phyloP scores from a whole-genome alignment of 257 asterid species.

The Coffea canephora region DNA sequence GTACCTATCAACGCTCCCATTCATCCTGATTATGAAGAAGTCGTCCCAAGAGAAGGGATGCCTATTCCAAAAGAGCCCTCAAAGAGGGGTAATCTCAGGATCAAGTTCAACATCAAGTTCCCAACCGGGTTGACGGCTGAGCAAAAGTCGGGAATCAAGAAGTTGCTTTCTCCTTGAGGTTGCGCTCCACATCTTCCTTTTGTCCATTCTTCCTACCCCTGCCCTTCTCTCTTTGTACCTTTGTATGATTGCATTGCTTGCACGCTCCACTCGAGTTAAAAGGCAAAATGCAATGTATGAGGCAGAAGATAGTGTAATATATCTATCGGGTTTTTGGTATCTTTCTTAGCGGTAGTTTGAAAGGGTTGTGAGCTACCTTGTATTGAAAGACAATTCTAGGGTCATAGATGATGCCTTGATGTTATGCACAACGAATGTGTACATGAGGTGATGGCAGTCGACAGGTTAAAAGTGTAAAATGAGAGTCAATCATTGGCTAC shows the following conservation, averaged over 20 bases:
- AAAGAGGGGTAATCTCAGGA: slow-evolving; percentile 65
- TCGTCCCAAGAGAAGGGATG: slow-evolving; percentile 81
- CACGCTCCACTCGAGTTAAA: not conserved
- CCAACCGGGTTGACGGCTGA: slow-evolving; percentile 71
- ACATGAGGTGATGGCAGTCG: not conserved
- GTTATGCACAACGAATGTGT: not conserved
- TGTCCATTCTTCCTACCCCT: not conserved
- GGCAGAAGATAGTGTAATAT: not conserved
- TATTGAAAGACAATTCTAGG: no score
- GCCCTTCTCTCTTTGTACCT: no score
- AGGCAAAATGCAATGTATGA: not conserved
- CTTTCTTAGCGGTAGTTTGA: not conserved
- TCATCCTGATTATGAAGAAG: slow-evolving; percentile 73
- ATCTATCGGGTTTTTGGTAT: not conserved
- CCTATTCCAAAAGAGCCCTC: slow-evolving; percentile 79
- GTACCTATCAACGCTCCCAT: slow-evolving; percentile 57
- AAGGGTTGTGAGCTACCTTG: not conserved
- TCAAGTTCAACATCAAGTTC: slow-evolving; percentile 69
- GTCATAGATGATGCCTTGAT: not conserved
- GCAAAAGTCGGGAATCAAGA: slow-evolving; percentile 81
- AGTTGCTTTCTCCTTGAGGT: slow-evolving; percentile 47
- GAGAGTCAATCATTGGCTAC: no score
- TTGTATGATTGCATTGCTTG: not conserved
- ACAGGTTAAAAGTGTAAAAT: no score
- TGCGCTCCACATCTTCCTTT: not conserved